A percentile compares a stretch with the other conserved stretches of the same genome.
Conservation (phyloP, 805 yeast species). For the Candida jianshihensis region DNA sequence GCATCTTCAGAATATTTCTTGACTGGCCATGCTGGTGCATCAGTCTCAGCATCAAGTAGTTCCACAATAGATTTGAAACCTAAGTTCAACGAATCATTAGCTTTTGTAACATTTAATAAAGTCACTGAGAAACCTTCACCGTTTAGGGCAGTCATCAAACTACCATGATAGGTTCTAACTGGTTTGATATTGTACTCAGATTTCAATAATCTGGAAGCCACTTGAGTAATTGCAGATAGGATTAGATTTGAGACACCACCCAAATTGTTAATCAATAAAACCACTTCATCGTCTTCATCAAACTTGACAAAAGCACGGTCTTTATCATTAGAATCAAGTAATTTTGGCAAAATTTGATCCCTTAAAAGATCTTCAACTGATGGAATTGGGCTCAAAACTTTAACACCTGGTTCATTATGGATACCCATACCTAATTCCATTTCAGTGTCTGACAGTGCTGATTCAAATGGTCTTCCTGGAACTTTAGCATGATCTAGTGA, state of each 20-base stretch:
- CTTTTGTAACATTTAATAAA: conserved; percentile 58
- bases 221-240: conserved; percentile 61
- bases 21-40: conserved; percentile 75
- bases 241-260: conserved; percentile 88
- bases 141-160: conserved; percentile 82
- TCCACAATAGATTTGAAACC: conserved; percentile 36
- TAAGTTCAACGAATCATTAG: conserved; percentile 28
- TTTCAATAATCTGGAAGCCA: conserved; percentile 46
- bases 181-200: conserved; percentile 53
- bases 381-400: conserved; percentile 52
- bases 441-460: conserved; percentile 48
- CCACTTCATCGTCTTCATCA: conserved; percentile 54
- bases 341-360: conserved; percentile 50
- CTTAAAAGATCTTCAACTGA: conserved; percentile 52
- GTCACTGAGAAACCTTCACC: conserved; percentile 92
- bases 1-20: conserved; percentile 21
- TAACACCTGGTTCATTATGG: conserved; percentile 89
- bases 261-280: conserved; percentile 71
- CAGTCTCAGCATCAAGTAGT: conserved; percentile 62
- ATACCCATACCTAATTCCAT: conserved; percentile 94
- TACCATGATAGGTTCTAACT: conserved; percentile 61
- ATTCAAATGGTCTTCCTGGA: conserved; percentile 68
- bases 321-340: conserved; percentile 54
- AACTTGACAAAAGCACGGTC: conserved; percentile 83
- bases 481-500: conserved; percentile 85